phyloP scores from a whole-genome alignment of 2,329 filamentous ascomycete species.

The Lasiodiplodia gonubiensis region DNA sequence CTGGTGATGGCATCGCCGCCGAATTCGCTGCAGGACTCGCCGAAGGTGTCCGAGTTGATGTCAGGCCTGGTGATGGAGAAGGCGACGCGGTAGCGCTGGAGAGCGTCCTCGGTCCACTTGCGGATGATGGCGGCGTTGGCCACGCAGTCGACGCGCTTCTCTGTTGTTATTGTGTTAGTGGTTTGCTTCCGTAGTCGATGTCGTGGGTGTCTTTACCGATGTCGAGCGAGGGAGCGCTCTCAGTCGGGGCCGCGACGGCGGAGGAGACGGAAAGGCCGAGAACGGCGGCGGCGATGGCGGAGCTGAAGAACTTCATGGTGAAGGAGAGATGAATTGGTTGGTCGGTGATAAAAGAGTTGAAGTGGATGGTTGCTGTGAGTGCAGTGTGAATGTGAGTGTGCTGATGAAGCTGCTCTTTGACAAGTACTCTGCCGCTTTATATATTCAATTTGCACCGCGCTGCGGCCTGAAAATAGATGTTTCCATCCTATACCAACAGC shows the following conservation, averaged over 20 bases:
- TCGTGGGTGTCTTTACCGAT: not conserved
- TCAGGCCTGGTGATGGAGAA: not conserved
- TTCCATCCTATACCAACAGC: not conserved
- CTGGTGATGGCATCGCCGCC: not conserved
- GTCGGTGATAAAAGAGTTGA: too few species aligned
- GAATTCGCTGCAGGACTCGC: not conserved
- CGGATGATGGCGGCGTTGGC: slow-evolving; percentile 8
- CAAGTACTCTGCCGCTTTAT: not conserved
- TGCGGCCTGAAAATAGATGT: not conserved
- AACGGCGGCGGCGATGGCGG: slow-evolving; percentile 1
- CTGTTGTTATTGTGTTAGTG: not conserved
- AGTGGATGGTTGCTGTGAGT: not conserved
- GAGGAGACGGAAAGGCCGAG: not conserved
- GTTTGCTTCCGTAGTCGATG: too few species aligned
- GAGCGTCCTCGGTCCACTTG: not conserved
- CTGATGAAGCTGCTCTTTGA: not conserved
- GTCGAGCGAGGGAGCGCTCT: not conserved
- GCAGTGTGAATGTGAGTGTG: not conserved
- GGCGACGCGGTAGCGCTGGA: slow-evolving; percentile 8
- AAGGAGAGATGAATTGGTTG: not conserved
- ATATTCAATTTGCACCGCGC: not conserved
- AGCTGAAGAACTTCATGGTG: not conserved
- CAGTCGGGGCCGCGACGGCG: not conserved
- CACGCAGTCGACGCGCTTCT: slow-evolving; percentile 1
- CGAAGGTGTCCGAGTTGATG: not conserved